Conservation (phyloP, 345 rosid species). For the Pistacia atlantica region DNA sequence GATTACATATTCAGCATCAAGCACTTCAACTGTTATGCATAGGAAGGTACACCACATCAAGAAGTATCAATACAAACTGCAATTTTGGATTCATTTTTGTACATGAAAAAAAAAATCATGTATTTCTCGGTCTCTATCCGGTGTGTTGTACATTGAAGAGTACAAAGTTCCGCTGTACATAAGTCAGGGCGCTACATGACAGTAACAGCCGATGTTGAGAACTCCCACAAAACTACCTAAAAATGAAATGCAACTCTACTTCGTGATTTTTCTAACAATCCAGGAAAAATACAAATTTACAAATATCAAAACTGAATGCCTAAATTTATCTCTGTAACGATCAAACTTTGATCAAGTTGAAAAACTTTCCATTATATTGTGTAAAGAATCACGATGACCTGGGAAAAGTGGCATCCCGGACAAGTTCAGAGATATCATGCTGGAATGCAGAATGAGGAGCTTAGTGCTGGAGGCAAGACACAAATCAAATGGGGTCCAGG, state of each 20-base stretch:
- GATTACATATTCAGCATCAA: not conserved
- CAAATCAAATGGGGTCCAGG: conserved; percentile 90
- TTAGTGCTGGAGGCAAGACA: conserved; percentile 82
- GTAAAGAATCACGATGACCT: conserved; percentile 11
- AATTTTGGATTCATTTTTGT: not conserved
- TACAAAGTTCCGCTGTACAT: conserved; percentile 17
- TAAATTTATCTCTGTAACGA: not conserved
- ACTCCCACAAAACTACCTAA: conserved; percentile 7
- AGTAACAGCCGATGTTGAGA: conserved; percentile 10
- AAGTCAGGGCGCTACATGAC: not conserved
- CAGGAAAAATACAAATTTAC: conserved; percentile 17
- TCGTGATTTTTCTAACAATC: not conserved
- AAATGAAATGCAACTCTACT: conserved; percentile 4
- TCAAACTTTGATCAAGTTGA: not conserved
- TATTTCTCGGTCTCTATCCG: not conserved
- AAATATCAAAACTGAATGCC: conserved; percentile 17
- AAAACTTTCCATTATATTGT: not conserved
- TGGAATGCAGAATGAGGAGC: conserved; percentile 85
- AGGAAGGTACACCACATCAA: too few species aligned
- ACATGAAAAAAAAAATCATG: not conserved
- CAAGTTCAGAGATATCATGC: conserved; percentile 30
- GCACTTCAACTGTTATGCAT: not conserved
- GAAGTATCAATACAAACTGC: not conserved
- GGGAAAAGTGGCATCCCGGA: not conserved
- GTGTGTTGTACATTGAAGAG: conserved; percentile 3